These are phyloP conservation scores for Paraurostyla sp. DNA, from an alignment of 73 alveolate genomes.

Conservation along the genomic window DNA sequence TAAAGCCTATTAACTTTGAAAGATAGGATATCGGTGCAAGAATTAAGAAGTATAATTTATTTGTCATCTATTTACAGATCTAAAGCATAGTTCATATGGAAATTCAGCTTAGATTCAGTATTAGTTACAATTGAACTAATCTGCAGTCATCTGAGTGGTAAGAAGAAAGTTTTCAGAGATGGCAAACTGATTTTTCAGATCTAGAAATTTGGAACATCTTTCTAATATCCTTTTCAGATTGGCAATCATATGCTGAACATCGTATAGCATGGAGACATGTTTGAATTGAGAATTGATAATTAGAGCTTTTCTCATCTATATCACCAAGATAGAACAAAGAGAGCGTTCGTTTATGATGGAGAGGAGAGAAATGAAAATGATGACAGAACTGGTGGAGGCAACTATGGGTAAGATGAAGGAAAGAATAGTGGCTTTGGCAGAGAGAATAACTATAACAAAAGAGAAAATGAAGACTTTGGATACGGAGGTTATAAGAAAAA, in stretches of 20 bases:
- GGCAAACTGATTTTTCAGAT: constrained; percentile 41
- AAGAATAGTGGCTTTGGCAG: neutral
- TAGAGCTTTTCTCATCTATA: constrained; percentile 86
- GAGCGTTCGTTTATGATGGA: constrained; percentile 39
- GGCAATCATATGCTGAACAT: constrained; percentile 82
- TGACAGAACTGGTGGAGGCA: neutral
- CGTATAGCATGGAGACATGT: constrained; percentile 86
- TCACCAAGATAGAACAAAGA: constrained; percentile 65
- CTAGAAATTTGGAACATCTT: constrained; percentile 57
- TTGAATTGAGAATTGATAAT: constrained; percentile 91
- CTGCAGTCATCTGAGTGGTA: constrained; percentile 56
- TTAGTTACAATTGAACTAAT: constrained; percentile 42
- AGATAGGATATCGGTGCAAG: constrained; percentile 52
- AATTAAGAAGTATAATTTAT: neutral
- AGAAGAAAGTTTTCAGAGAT: constrained; percentile 62
- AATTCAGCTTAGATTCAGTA: constrained; percentile 32
- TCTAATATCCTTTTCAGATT: constrained; percentile 82
- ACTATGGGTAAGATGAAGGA: neutral
- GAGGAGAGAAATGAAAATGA: neutral
- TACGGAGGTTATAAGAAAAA: constrained; percentile 59
- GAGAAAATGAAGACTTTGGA: constrained; percentile 1
- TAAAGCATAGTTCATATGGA: constrained; percentile 60
- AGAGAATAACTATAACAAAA: neutral
- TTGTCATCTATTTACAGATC: neutral
- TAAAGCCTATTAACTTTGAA: constrained; percentile 51